A percentile compares a stretch with the other conserved stretches of the same genome.
phyloP scores from a whole-genome alignment of 495 filamentous ascomycete genomes.

The Penicillium samsonianum region DNA sequence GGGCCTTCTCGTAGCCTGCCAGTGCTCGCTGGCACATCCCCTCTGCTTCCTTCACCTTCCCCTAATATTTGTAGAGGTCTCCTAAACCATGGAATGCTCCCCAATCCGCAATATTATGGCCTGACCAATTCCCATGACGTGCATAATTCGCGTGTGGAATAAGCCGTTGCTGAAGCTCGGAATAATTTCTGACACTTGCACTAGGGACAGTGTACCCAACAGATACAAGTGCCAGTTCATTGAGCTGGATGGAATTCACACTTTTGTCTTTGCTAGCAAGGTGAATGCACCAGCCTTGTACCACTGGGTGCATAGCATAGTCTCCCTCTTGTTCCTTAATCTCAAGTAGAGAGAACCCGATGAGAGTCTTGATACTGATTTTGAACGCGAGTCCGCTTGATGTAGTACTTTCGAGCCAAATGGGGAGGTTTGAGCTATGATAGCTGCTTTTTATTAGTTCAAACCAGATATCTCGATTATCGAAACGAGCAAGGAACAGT shows the following conservation, averaged over 20 bases:
- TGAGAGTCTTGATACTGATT: conserved; percentile 26
- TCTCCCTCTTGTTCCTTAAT: conserved; percentile 29
- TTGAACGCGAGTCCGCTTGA: conserved; percentile 38
- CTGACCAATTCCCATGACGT: no score
- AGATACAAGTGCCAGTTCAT: conserved; percentile 26
- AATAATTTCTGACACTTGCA: conserved; percentile 25
- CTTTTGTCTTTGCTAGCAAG: conserved; percentile 14
- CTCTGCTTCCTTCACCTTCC: conserved; percentile 36
- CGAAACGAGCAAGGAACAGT: no score
- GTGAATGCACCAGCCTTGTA: conserved; percentile 39
- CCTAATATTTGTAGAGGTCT: no score
- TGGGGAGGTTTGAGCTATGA: no score
- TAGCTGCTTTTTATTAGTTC: no score
- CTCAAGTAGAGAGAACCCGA: conserved; percentile 36
- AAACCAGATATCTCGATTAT: no score
- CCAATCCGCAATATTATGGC: no score
- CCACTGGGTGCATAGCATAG: conserved; percentile 36
- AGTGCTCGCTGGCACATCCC: conserved; percentile 36
- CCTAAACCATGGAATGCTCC: no score
- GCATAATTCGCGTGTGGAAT: conserved; percentile 41
- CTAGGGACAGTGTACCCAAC: conserved; percentile 32
- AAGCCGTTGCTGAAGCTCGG: conserved; percentile 37
- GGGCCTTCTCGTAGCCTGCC: conserved; percentile 34
- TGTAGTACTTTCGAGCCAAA: no score
- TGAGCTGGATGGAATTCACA: conserved; percentile 16